Conservation (phyloP, 1,284 basidiomycete species). For the Naganishia cerealis region DNA sequence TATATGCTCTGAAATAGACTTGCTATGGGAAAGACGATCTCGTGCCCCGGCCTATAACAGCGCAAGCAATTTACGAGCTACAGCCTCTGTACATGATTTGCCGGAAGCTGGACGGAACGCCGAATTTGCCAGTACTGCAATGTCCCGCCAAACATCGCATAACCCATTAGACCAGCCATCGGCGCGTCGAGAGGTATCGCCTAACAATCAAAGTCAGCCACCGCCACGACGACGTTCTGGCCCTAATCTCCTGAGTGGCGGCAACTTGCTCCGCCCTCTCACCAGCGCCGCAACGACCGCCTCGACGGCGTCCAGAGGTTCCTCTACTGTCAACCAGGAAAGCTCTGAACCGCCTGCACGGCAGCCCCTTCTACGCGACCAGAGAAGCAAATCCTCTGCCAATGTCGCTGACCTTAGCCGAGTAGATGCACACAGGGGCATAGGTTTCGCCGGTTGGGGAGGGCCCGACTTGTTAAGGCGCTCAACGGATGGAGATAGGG, state of each 20-base stretch:
- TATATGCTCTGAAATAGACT: slow-evolving; percentile 10
- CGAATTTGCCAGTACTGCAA: slow-evolving; percentile 15
- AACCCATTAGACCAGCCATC: slow-evolving; percentile 5
- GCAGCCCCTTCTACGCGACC: slow-evolving; percentile 24
- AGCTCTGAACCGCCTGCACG: neutral
- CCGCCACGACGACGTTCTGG: slow-evolving; percentile 23
- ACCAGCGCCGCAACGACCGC: slow-evolving; percentile 21
- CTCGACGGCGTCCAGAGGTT: no score
- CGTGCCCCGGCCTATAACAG: slow-evolving; percentile 21
- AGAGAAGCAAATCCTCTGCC: slow-evolving; percentile 31
- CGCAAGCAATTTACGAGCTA: slow-evolving; percentile 25
- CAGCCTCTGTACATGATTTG: slow-evolving; percentile 34
- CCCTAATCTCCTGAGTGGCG: slow-evolving; percentile 32
- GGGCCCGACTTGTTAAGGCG: slow-evolving; percentile 16
- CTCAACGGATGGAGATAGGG: slow-evolving; percentile 24
- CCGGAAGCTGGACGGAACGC: slow-evolving; percentile 26
- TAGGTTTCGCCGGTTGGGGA: slow-evolving; percentile 16
- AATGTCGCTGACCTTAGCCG: slow-evolving; percentile 32
- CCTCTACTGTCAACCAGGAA: neutral
- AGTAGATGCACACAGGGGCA: slow-evolving; percentile 13
- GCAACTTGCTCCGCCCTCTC: slow-evolving; percentile 29
- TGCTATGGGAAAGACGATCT: slow-evolving; percentile 33
- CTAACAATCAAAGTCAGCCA: slow-evolving; percentile 3
- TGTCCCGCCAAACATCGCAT: slow-evolving; percentile 26
- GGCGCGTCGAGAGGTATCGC: slow-evolving; percentile 7